Percentiles rank a stretch among this genome's conserved stretches.
phyloP scores from a whole-genome alignment of 768 basidiomycete genomes.

The Podaxis rugospora region DNA sequence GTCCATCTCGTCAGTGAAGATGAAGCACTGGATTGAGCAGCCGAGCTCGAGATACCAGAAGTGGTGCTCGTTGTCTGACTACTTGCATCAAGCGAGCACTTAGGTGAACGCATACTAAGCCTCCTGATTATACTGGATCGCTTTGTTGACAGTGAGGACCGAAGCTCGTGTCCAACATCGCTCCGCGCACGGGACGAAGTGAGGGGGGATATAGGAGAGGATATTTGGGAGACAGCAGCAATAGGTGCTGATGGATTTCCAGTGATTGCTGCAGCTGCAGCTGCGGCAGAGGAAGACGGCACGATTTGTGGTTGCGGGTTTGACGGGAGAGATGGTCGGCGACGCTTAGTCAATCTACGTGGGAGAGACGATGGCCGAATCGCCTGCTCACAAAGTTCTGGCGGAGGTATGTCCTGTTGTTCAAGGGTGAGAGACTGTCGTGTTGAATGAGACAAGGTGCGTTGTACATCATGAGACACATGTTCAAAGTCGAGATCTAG shows the following conservation, averaged over 20 bases:
- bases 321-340: slow-evolving; percentile 3
- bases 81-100: not conserved
- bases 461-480: slow-evolving; percentile 6
- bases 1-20: slow-evolving; percentile 4
- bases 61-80: not conserved
- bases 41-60: not conserved
- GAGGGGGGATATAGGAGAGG: not conserved
- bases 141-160: not conserved
- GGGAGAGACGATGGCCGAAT: not conserved
- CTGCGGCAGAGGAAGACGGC: slow-evolving; percentile 10
- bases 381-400: not conserved
- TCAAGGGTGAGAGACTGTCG: slow-evolving; percentile 1
- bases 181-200: slow-evolving; percentile 2
- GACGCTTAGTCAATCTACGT: slow-evolving; percentile 8
- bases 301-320: slow-evolving; percentile 6
- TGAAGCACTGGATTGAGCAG: not conserved
- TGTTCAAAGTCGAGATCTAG: slow-evolving; percentile 7
- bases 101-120: slow-evolving; percentile 10
- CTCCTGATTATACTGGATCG: slow-evolving; percentile 8
- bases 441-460: not conserved
- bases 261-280: slow-evolving; percentile 5
- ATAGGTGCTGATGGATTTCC: slow-evolving; percentile 1
- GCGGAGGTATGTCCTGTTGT: not conserved
- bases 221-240: slow-evolving; percentile 1
- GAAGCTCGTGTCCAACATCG: slow-evolving; percentile 8